phyloP scores from a whole-genome alignment of 2,329 filamentous ascomycete genomes.

The Nakataea oryzae region DNA sequence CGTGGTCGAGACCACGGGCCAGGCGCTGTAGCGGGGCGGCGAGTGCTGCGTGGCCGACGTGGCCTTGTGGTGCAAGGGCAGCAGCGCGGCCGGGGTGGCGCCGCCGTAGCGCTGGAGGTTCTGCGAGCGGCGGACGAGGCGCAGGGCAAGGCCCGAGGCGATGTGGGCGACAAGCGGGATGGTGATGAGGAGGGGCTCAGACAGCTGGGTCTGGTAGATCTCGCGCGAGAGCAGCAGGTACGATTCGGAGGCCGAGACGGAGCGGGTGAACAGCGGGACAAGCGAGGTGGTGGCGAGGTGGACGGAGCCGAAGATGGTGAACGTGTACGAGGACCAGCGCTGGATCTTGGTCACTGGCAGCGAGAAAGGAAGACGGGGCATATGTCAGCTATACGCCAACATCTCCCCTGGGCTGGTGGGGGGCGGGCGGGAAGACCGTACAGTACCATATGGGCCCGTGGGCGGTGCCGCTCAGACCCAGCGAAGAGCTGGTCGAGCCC shows the following conservation, averaged over 20 bases:
- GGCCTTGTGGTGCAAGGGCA: conserved; percentile 22
- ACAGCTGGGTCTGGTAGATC: conserved; percentile 75
- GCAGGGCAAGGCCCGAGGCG: conserved; percentile 63
- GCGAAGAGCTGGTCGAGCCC: conserved; percentile 20
- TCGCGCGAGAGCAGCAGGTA: conserved; percentile 87
- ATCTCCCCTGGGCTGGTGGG: not conserved
- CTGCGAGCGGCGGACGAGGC: conserved; percentile 62
- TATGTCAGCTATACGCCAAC: not conserved
- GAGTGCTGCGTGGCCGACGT: conserved; percentile 15
- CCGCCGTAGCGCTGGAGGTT: conserved; percentile 68
- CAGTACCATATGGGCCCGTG: conserved; percentile 67
- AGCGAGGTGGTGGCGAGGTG: conserved; percentile 76
- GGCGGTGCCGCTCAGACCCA: conserved; percentile 52
- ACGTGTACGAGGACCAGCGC: conserved; percentile 81
- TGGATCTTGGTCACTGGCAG: conserved; percentile 62
- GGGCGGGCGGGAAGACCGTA: conserved; percentile 27
- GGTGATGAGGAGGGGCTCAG: conserved; percentile 71
- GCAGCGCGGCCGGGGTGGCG: conserved; percentile 41
- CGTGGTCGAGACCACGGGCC: conserved; percentile 63
- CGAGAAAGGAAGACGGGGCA: not conserved
- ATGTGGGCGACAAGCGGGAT: conserved; percentile 69
- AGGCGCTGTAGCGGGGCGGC: conserved; percentile 26
- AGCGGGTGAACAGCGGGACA: conserved; percentile 64
- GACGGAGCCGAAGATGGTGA: conserved; percentile 63
- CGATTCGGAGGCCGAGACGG: conserved; percentile 64